A percentile compares a stretch with the other conserved stretches of the same genome.
Evolutionary conservation across 129 eudicot genomes (phyloP).

Genomic region (Lactuca saligna): DNA sequence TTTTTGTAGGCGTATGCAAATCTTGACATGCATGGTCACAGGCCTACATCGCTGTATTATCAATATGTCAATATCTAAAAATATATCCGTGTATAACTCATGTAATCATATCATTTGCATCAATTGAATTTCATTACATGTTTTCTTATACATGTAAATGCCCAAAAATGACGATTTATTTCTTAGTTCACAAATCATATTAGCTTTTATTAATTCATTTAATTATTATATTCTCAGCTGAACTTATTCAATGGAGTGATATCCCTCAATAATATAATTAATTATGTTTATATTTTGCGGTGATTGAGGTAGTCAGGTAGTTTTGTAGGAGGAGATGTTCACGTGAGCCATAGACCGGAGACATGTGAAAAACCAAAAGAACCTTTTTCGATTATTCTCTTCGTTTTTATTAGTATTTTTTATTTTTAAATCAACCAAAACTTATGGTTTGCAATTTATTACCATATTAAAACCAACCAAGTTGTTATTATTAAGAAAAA

Average conservation of each 20-base stretch:
- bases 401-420: neutral
- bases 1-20: too few species aligned
- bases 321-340: constrained; percentile 6
- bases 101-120: neutral
- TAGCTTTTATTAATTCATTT: too few species aligned
- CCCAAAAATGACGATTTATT: neutral
- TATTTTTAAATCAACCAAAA: neutral
- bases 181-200: too few species aligned
- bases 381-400: constrained; percentile 3
- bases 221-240: neutral
- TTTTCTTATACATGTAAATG: neutral
- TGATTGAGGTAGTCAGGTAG: neutral
- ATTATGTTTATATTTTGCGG: neutral
- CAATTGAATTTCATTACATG: too few species aligned
- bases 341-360: constrained; percentile 10
- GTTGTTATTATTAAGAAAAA: too few species aligned
- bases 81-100: neutral
- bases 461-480: too few species aligned
- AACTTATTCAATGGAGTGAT: too few species aligned
- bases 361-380: constrained; percentile 10
- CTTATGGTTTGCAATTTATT: neutral
- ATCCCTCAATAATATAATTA: neutral
- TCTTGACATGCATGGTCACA: neutral
- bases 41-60: too few species aligned
- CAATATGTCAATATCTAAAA: too few species aligned